Evolutionary conservation across 2,329 filamentous ascomycete genomes (phyloP).

Genomic region (Diaporthe batatas): DNA sequence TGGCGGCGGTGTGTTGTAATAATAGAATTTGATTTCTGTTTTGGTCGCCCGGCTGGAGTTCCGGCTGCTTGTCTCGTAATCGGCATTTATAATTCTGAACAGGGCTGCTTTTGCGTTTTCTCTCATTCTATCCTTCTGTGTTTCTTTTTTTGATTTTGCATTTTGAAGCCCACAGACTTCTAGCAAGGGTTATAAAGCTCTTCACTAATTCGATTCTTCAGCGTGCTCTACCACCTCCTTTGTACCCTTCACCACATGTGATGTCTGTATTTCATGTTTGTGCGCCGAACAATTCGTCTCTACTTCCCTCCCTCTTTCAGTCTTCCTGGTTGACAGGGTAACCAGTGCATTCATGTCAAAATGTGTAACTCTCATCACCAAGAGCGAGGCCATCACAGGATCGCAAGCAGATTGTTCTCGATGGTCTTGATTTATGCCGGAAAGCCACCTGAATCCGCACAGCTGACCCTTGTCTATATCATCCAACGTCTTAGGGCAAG

Average conservation of each 20-base stretch:
- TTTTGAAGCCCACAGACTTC: not conserved
- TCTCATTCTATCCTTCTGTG: not conserved
- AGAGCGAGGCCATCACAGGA: not conserved
- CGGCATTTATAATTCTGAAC: not conserved
- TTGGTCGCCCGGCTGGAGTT: not conserved
- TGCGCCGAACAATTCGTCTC: not conserved
- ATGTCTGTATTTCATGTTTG: not conserved
- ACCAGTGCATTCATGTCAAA: not conserved
- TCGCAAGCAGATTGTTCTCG: not conserved
- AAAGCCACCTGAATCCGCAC: not conserved
- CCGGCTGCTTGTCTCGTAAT: not conserved
- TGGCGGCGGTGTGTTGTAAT: conserved; percentile 8
- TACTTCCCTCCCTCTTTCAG: not conserved
- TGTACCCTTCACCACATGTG: not conserved
- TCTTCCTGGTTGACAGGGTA: too few species aligned
- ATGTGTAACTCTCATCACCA: not conserved
- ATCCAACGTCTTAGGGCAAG: too few species aligned
- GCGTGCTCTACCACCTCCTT: not conserved
- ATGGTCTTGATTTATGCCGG: not conserved
- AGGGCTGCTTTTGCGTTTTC: not conserved
- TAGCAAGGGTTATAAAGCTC: not conserved
- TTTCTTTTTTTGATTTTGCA: not conserved
- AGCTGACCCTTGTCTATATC: too few species aligned
- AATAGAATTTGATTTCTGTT: conserved; percentile 21
- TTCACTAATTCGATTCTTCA: conserved; percentile 20